Conservation (phyloP, 208 protist species). For the Borovskyia barvae region DNA sequence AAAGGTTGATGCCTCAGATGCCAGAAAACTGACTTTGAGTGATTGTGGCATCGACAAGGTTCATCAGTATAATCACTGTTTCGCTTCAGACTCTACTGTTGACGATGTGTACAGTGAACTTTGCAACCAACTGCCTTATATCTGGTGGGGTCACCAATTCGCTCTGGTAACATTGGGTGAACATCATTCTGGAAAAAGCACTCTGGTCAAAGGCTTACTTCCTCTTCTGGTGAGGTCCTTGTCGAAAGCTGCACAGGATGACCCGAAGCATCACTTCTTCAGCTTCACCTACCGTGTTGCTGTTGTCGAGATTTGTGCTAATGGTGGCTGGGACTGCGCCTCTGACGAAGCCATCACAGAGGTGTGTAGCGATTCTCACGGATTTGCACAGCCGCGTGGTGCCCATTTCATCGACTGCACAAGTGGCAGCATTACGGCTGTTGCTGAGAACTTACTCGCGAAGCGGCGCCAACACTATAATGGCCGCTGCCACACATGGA, state of each 20-base stretch:
- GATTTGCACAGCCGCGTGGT: slow-evolving; percentile 25
- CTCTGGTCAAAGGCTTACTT: slow-evolving; percentile 27
- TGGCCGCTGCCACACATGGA: slow-evolving; percentile 45
- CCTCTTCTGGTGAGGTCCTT: slow-evolving; percentile 34
- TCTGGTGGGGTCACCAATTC: slow-evolving; percentile 35
- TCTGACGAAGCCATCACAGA: slow-evolving; percentile 13
- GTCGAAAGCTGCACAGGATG: not conserved
- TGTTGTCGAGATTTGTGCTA: slow-evolving; percentile 27
- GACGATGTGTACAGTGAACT: slow-evolving; percentile 41
- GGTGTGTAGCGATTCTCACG: slow-evolving; percentile 25
- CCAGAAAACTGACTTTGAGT: slow-evolving; percentile 34
- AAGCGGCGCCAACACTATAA: slow-evolving; percentile 30
- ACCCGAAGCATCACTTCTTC: slow-evolving; percentile 5
- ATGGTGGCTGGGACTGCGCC: slow-evolving; percentile 32
- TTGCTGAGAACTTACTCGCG: slow-evolving; percentile 21
- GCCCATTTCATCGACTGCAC: slow-evolving; percentile 34
- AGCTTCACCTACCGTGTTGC: slow-evolving; percentile 34
- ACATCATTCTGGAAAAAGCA: slow-evolving; percentile 33
- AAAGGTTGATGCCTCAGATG: slow-evolving; percentile 19
- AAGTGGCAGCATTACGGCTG: slow-evolving; percentile 17
- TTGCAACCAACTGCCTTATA: slow-evolving; percentile 18
- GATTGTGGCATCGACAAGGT: slow-evolving; percentile 30
- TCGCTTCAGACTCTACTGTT: slow-evolving; percentile 12
- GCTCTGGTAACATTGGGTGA: slow-evolving; percentile 35
- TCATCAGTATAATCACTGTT: slow-evolving; percentile 44